Base-by-base conservation (phyloP, 2,329 filamentous ascomycete genomes). In the Xylariomycetidae sp. region DNA sequence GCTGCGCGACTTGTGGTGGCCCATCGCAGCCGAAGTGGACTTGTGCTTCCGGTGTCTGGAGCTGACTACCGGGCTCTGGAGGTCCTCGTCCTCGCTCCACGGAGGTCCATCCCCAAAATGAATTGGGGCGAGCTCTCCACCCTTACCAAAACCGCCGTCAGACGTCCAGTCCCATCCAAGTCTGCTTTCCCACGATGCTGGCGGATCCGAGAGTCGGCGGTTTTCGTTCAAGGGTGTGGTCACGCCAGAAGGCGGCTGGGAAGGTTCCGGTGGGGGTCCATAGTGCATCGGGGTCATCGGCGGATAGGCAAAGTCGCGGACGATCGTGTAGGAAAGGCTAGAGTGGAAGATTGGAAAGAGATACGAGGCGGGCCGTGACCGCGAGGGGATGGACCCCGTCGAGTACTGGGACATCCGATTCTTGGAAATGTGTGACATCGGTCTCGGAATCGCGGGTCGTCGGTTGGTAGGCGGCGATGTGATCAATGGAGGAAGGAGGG, bases 281-380 rank as follows among this genome's bases (percentile, higher is more conserved):
- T 95, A 95, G 66, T 96, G 92, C 60, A 95, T 72, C 26, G 86
- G 88, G 59, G 96, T 85, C 35, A 74, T 72, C 17, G 75, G 57
- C 19, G 86, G 79, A 57, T 96, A 98, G 47, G 92, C 92, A 64
- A 96, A 98, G 68, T 98, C 92, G 53, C 92, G 83, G 45, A 98
- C 89, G 27, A 86, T 70, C n/a, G 88, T 80, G 59, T 95, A 95
- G 6, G 85, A 63, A 13, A 95, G 74, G 55, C 80, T 94, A 38
- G 88, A 92, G 50, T 87, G 82, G 60, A 87, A 92, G 50, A 83
- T 68, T 12, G 87, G 84, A 53, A 92, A 90, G 42, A 85, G 72
- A 53, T 84, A 76, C n/a, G 87, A 94, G 35, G 73, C 72, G 14
- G 88, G 86, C 40, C 87, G 79, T 43, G 88, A 94, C 42, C 81